Conservation (phyloP, 768 basidiomycete species). For the Boletus sp. region DNA sequence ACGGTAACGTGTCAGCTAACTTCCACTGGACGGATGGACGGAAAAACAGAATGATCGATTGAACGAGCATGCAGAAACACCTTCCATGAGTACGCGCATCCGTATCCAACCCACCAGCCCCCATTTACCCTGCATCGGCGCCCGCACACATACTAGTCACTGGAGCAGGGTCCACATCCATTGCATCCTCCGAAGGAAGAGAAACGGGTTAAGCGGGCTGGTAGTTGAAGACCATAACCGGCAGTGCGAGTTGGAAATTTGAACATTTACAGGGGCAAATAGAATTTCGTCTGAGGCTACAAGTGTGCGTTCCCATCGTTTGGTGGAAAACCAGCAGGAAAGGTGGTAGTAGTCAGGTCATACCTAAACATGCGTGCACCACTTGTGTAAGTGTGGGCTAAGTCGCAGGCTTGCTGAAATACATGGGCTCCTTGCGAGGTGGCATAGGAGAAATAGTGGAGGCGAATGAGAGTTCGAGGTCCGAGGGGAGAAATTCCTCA, state of each 20-base stretch:
- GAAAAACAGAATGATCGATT: too few relatives aligned
- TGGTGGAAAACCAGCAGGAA: slow-evolving; percentile 57
- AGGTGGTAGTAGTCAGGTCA: slow-evolving; percentile 67
- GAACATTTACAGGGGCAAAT: slow-evolving; percentile 28
- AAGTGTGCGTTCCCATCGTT: slow-evolving; percentile 20
- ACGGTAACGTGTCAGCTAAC: too few relatives aligned
- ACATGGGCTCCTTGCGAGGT: slow-evolving; percentile 32
- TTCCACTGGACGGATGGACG: too few relatives aligned
- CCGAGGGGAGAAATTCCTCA: slow-evolving; percentile 70
- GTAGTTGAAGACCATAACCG: slow-evolving; percentile 9
- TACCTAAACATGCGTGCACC: slow-evolving; percentile 68
- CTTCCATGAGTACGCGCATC: too few relatives aligned
- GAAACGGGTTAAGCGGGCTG: slow-evolving; percentile 41
- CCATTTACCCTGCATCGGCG: too few relatives aligned
- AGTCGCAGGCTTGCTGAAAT: slow-evolving; percentile 29
- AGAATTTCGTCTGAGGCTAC: slow-evolving; percentile 26
- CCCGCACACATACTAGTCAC: slow-evolving; percentile 54
- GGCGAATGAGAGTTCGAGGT: slow-evolving; percentile 79
- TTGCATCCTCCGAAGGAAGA: slow-evolving; percentile 58
- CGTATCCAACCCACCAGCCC: too few relatives aligned
- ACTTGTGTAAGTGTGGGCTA: slow-evolving; percentile 66
- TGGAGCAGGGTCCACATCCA: slow-evolving; percentile 73
- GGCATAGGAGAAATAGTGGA: slow-evolving; percentile 78
- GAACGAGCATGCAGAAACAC: too few relatives aligned
- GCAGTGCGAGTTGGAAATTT: not conserved